These are phyloP conservation scores for Aphanoascus verrucosus DNA, from an alignment of 2,329 filamentous ascomycete species.

Conservation along the genomic window DNA sequence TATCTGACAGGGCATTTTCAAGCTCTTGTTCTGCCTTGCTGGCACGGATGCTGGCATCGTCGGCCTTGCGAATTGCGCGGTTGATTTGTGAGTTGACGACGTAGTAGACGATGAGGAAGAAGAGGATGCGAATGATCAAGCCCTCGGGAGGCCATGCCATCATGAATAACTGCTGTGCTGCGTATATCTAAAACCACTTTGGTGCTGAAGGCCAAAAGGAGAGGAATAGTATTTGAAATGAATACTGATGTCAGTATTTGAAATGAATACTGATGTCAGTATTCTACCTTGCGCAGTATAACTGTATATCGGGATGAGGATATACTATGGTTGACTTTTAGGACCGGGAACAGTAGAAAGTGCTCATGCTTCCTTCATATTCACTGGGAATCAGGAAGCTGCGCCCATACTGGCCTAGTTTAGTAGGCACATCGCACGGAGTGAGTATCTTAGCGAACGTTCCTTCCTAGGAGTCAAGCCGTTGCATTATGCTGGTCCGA, in stretches of 20 bases:
- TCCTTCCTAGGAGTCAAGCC: not conserved
- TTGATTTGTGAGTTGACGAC: not conserved
- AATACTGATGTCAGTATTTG: not conserved
- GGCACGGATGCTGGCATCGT: not conserved
- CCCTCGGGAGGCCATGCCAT: constrained; percentile 5
- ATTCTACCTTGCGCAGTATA: not conserved
- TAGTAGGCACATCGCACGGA: not conserved
- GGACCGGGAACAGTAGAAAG: not conserved
- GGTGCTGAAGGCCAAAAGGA: not conserved
- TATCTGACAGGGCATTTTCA: not conserved
- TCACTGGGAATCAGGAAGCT: not conserved
- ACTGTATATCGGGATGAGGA: not conserved
- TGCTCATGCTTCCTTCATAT: not conserved
- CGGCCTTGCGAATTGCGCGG: constrained; percentile 5
- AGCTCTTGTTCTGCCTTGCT: constrained; percentile 1
- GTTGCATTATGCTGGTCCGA: not conserved
- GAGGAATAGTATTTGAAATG: not conserved
- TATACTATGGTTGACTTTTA: not conserved
- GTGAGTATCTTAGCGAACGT: not conserved
- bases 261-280: not conserved
- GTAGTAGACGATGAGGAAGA: constrained; percentile 5
- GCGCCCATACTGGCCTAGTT: not conserved
- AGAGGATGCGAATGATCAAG: constrained; percentile 4
- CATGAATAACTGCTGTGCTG: not conserved
- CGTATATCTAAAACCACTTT: not conserved